phyloP scores from a whole-genome alignment of 176 grass and related monocot species.

The Bolboschoenus planiculmis region DNA sequence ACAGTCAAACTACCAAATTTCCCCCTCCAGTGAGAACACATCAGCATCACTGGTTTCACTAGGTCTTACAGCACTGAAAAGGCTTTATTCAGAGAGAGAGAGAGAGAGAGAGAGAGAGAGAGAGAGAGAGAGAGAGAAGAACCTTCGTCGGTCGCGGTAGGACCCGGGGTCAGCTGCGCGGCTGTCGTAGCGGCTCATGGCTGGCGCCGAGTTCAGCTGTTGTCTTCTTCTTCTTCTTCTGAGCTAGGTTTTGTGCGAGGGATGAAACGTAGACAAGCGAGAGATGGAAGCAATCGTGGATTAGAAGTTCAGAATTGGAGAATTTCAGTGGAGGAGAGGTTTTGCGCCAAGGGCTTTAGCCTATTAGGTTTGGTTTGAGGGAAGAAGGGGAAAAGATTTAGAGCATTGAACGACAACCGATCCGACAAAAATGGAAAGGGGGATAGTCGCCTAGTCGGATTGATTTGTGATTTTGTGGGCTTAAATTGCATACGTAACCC shows the following conservation, averaged over 20 bases:
- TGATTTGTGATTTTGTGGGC: background rate
- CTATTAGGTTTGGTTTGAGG: background rate
- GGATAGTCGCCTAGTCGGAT: background rate
- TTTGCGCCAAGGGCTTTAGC: background rate
- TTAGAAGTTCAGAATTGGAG: background rate
- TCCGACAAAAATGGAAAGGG: background rate
- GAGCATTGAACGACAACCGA: background rate
- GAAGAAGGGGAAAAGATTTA: background rate
- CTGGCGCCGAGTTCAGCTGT: background rate
- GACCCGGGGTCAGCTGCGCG: constrained; percentile 63
- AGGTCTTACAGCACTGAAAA: too few species aligned
- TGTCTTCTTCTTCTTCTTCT: background rate
- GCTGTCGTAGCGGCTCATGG: constrained; percentile 90
- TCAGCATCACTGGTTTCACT: background rate
- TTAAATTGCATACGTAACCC: background rate
- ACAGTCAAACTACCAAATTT: background rate
- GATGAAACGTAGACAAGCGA: background rate
- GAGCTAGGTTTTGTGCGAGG: constrained; percentile 7
- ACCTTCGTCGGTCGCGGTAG: constrained; percentile 84
- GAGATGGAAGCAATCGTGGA: background rate
- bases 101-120: background rate
- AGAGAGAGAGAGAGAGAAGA: background rate
- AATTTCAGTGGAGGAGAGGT: background rate
- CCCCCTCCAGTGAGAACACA: background rate
- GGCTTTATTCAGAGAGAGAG: too few species aligned